These are phyloP conservation scores for Stachybotrys echinatus DNA, from an alignment of 2,329 filamentous ascomycete genomes.

Conservation along the genomic window DNA sequence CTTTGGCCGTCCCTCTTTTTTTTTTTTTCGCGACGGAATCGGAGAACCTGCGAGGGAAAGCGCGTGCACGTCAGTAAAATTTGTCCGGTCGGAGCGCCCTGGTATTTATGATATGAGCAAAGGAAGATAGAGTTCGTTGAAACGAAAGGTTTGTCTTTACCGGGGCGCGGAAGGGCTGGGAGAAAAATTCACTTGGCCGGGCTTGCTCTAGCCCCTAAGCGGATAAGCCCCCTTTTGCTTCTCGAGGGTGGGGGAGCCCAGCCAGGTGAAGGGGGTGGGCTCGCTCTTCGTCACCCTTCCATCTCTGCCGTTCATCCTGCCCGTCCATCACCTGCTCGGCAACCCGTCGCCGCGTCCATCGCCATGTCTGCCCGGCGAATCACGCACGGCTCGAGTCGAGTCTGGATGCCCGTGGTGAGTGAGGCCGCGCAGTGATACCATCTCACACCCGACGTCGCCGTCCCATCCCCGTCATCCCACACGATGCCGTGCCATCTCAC, in stretches of 20 bases:
- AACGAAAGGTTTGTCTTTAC: conserved; percentile 30
- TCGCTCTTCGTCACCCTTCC: not conserved
- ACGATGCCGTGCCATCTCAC: no score
- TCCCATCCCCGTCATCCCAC: no score
- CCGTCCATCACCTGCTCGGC: no score
- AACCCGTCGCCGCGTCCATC: no score
- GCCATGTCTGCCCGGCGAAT: no score
- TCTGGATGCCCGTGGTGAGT: no score
- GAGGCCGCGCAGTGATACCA: no score
- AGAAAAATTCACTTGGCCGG: conserved; percentile 30
- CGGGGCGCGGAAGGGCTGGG: conserved; percentile 27
- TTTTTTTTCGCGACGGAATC: conserved; percentile 6
- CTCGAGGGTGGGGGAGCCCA: no score
- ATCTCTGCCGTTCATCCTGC: no score
- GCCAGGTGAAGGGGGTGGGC: no score
- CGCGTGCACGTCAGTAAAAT: conserved; percentile 40
- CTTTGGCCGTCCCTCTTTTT: conserved; percentile 14
- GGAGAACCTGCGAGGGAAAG: conserved; percentile 34
- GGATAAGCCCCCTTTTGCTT: not conserved
- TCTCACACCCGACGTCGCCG: no score
- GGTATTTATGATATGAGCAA: conserved; percentile 44
- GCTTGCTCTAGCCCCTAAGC: conserved; percentile 1
- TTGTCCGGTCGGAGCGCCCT: conserved; percentile 37
- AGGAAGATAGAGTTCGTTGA: conserved; percentile 25
- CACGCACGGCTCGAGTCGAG: no score